Evolutionary conservation across 768 basidiomycete species (phyloP), one percentile per base, ranked within the genome.

Genomic region (Russula griseocarnosa): DNA sequence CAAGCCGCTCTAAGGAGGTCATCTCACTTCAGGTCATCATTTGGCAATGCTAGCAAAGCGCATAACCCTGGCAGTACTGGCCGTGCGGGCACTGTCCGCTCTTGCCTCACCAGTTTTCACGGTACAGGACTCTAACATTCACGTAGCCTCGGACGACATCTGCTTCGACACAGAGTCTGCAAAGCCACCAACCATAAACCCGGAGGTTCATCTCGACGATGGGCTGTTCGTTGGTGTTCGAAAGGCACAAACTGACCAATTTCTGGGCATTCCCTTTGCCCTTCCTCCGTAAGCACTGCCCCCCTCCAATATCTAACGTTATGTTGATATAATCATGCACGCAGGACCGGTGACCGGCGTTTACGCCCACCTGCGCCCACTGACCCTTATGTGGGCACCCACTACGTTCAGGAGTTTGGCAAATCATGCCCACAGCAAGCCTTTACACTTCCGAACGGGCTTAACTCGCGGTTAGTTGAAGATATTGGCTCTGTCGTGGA

Each of bases 201-300:
- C 68, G 34, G 61, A 60, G 34, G 72, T 76, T 24, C 57, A 28
- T 22, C 73, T 78, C 7, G 70, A 73, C 38, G 66, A 63, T 13
- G 76, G 70, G 0, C 66, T 70, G 6, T 73, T 77, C 56, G 67
- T 67, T 32, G 77, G 77, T 2, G 1, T 61, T 1, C 40, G 63
- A 14, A 66, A 65, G 2, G 75, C 72, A 7, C 56, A 51, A 22
- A 69, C 75, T 0, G 66, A 70, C 7, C 56, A 69, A 14, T 81
- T 76, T 62, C 67, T 79, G 0, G 80, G 79, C 7, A 77, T 81
- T 20, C 79, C 76, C 0, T 81, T 75, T 46, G 76, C 78, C 14
- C 62, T 72, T 30, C 73, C 77, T 42, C 77, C 75, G 77, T 80
- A 68, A 28, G 75, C 55, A 55, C 44, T 32, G 32, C 20, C n/a